Base-by-base conservation (phyloP, 352 stramenopile species). In the Phytophthora meadii region DNA sequence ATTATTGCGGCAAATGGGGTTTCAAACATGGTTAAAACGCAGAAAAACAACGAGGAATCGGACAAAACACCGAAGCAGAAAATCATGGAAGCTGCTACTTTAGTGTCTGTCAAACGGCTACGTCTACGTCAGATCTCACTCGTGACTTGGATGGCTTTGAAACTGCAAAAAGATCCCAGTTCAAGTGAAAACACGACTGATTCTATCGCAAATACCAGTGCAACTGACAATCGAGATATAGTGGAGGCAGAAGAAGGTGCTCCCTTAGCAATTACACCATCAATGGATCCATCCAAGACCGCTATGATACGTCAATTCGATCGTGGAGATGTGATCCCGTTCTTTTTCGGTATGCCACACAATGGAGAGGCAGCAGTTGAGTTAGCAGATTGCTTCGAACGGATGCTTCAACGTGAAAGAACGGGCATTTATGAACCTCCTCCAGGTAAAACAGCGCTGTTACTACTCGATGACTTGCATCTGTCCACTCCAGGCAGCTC, bases 401-500 rank as follows among this genome's bases (percentile, higher is more conserved):
- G 76, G 2, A 82, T 86, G 71, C 68, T 89, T 3, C 78, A 89
- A 40, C 81, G 81, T 2, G 81, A 89, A 54, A 71, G 78, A 4
- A 80, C 67, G 2, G 61, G 61, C 0, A 61, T 88, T 24, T 87
- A 70, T 25, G 81, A 89, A 45, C 78, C 81, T 8, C 81, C 81
- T 7, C 76, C 81, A 14, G 81, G 81, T 1, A 88, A 89, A 48
- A 63, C 77, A 7, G 76, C 77, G 14, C 28, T 88, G 5, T 49
- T 89, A 11, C 69, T 89, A 25, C 55, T 89, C 28, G 81, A 89
- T 24, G 81, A 89, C 37, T 55, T 89, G 22, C 78, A 89, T 22
- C 48, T 89, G 5, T 62, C 79, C 27, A 34, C 46, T 7, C 39
- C 56, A 37, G 30, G 15, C 0, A 22, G 40, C 30, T 36, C 30